A percentile compares a stretch with the other conserved stretches of the same genome.
These are phyloP conservation scores for Globisporangium viniferum DNA, from an alignment of 352 stramenopile species.

Conservation along the genomic window DNA sequence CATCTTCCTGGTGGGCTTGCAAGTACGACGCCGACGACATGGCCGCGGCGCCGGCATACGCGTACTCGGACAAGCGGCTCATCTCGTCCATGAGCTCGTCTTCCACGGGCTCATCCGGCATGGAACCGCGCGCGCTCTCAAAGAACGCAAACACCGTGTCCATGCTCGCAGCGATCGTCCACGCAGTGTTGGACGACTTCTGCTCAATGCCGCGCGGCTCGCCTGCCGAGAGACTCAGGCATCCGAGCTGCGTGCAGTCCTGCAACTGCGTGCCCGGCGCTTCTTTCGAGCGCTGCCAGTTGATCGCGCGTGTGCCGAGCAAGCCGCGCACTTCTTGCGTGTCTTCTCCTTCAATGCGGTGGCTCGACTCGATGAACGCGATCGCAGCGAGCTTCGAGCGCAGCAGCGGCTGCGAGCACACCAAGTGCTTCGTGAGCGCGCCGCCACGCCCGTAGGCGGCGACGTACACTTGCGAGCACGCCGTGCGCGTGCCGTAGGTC, in stretches of 20 bases:
- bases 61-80: conserved; percentile 68
- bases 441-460: conserved; percentile 73
- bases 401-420: conserved; percentile 65
- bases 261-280: conserved; percentile 63
- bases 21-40: conserved; percentile 48
- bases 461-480: conserved; percentile 78
- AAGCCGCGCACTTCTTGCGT: conserved; percentile 62
- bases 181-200: conserved; percentile 76
- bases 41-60: conserved; percentile 54
- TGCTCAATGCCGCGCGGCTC: conserved; percentile 63
- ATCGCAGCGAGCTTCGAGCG: conserved; percentile 64
- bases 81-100: conserved; percentile 82
- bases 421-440: conserved; percentile 67
- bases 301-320: conserved; percentile 71
- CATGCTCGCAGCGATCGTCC: conserved; percentile 82
- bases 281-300: conserved; percentile 78
- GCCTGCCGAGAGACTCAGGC: conserved; percentile 70
- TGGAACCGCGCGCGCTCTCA: conserved; percentile 70
- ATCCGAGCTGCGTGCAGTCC: conserved; percentile 68
- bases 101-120: conserved; percentile 68
- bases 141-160: conserved; percentile 86
- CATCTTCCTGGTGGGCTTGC: conserved; percentile 69
- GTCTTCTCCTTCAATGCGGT: conserved; percentile 63
- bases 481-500: conserved; percentile 64
- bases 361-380: conserved; percentile 81